Base-by-base conservation (phyloP, 2,329 filamentous ascomycete species). In the Apiospora koreana region DNA sequence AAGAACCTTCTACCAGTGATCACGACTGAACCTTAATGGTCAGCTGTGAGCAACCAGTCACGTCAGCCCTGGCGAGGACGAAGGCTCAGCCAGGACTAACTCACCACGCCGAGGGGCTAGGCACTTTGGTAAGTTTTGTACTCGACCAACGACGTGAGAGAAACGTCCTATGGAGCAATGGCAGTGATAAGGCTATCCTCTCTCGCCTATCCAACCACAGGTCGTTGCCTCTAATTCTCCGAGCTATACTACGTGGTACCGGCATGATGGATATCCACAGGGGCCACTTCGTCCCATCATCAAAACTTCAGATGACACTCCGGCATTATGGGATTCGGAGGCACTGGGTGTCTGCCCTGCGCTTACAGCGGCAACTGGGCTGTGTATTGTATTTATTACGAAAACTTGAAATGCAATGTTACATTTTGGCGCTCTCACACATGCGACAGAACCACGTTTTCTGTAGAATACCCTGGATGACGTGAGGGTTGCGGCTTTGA, bases 81-180 rank as follows among this genome's bases (percentile, higher is more conserved):
- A 38, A 38, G 21, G 31, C 54, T 62, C 54, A 62, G 54, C 54
- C 21, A 38, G 54, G 18, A 62, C 54, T 38, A 62, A 62, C 18
- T 62, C 54, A 62, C 31, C 21, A 62, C 2, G 21, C 54, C 31
- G 28, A n/a, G 54, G 31, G 31, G 31, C 54, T 62, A 62, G 31
- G 10, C 54, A 35, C 4, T 58, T 35, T 58, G 28, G 50, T 58
- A 10, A 28, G 18, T n/a, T n/a, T 38, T 35, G 7, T 62, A 31
- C 18, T 62, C 21, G 54, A 38, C 54, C 54, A 62, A 62, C 54
- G 21, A 62, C 54, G 54, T 62, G 54, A 62, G 54, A 62, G 54
- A 62, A 38, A 38, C 54, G 54, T 38, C 28, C 9, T 62, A 28
- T 12, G 18, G 54, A 62, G 31, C 31, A n/a, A n/a, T 38, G 54